Evolutionary conservation across 371 early-diverging fungal genomes (phyloP).

Genomic region (Mucor velutinosus): DNA sequence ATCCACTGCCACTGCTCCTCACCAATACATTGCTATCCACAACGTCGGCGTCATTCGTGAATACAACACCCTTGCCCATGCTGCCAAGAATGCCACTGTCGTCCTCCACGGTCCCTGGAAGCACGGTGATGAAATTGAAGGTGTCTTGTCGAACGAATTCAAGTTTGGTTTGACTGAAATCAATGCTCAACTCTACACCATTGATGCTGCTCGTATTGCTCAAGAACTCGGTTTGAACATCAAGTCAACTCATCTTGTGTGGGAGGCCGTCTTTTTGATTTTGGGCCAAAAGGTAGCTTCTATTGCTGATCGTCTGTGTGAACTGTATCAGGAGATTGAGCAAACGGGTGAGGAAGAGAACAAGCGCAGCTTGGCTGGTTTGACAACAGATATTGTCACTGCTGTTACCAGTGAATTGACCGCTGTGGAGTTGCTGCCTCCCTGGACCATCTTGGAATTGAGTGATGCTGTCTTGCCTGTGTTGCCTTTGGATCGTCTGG

Average conservation of each 20-base stretch:
- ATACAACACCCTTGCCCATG: constrained; percentile 64
- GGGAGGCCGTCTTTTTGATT: constrained; percentile 64
- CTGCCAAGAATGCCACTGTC: constrained; percentile 58
- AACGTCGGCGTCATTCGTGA: constrained; percentile 58
- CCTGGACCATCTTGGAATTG: constrained; percentile 58
- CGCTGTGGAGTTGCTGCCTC: constrained; percentile 48
- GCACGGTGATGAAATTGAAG: constrained; percentile 68
- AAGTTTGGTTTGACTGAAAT: constrained; percentile 61
- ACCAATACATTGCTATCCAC: constrained; percentile 70
- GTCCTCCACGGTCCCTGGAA: constrained; percentile 72
- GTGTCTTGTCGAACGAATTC: constrained; percentile 71
- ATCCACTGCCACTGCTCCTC: constrained; percentile 33
- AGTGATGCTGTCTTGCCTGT: constrained; percentile 37
- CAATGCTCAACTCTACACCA: constrained; percentile 59
- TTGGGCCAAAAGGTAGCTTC: constrained; percentile 22
- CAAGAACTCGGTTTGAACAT: constrained; percentile 63
- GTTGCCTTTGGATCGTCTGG: constrained; percentile 37
- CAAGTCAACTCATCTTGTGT: constrained; percentile 51
- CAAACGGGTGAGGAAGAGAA: constrained; percentile 16
- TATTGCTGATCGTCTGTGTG: constrained; percentile 23
- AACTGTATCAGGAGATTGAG: constrained; percentile 36
- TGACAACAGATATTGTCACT: constrained; percentile 28
- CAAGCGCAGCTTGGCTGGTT: constrained; percentile 25
- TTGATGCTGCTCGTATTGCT: constrained; percentile 69
- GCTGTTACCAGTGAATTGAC: constrained; percentile 35